Conservation (phyloP, 306 rosid species). For the Cyclanthera cordifolia region DNA sequence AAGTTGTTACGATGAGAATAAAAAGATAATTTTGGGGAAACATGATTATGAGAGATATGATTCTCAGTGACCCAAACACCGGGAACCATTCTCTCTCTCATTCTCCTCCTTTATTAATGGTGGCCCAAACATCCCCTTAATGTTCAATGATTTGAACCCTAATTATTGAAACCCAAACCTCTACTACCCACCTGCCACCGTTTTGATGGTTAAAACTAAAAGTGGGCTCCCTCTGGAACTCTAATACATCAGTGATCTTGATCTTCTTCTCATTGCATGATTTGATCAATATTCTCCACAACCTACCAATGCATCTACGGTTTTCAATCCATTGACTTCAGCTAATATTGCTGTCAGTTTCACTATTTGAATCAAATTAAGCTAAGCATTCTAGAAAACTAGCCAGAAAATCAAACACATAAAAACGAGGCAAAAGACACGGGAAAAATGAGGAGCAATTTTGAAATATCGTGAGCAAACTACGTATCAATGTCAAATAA, state of each 20-base stretch:
- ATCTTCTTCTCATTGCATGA: neutral
- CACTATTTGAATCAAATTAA: neutral
- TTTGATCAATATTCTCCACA: neutral
- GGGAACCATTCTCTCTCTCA: too few relatives aligned
- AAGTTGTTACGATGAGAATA: too few relatives aligned
- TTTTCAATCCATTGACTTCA: neutral
- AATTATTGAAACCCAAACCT: neutral
- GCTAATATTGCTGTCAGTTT: neutral
- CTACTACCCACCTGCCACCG: neutral
- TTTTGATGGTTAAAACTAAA: neutral
- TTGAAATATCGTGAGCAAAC: neutral
- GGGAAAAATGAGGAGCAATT: neutral
- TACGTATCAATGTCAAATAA: neutral
- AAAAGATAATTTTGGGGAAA: too few relatives aligned
- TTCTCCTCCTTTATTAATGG: too few relatives aligned
- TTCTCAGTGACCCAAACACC: too few relatives aligned
- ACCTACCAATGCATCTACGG: neutral
- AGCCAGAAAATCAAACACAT: neutral
- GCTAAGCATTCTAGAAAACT: neutral
- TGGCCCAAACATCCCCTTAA: too few relatives aligned
- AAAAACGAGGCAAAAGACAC: neutral
- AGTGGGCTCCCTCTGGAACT: neutral
- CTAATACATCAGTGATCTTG: neutral
- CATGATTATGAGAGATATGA: too few relatives aligned
- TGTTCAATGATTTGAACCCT: neutral